Evolutionary conservation across 345 rosid genomes (phyloP), one percentile per base, ranked within the genome.

Genomic region (Acer campestre): DNA sequence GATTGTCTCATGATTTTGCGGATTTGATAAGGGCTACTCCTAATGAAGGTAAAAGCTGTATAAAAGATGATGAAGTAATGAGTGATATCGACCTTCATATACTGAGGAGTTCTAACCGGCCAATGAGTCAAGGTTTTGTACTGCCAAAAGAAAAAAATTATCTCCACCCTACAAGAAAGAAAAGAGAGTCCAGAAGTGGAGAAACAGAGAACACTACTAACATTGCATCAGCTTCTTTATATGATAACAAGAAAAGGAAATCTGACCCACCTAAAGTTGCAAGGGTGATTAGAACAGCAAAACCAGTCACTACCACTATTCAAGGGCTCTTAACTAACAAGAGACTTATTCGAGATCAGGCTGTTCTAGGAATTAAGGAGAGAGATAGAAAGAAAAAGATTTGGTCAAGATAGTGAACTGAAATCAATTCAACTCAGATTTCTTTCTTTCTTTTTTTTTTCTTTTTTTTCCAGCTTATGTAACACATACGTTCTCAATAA

Each of bases 191-290:
- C 8, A 90, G 97, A 83, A 84, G 89, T 81, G 90, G 90, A 18
- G 98, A 95, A 77, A 77, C 90, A 56, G 98, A 95, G 85, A 95
- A 93, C 88, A 76, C 82, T 76, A 65, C 82, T 76, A 65, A 77
- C 51, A 77, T 25, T 49, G 46, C 71, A 40, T 58, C 81, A 27
- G 18, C 79, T 68, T 83, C 87, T 29, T 78, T 84, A 81, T 76
- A 77, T 35, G 93, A 89, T 71, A 87, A 88, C 75, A 86, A 88
- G 78, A 81, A 82, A 59, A 88, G 96, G 81, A 93, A 88, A 78
- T 93, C 97, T 58, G 97, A 93, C 67, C 99, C 99, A 27, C 95
- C 95, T 2, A 92, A 81, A 79, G 67, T 85, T 46, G 67, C 90
- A 25, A 89, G 88, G 75, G 75, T 83, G 23, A 61, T 68, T 71